Evolutionary conservation across 73 alveolate genomes (phyloP).

Genomic region (Tetrahymena malaccensis): DNA sequence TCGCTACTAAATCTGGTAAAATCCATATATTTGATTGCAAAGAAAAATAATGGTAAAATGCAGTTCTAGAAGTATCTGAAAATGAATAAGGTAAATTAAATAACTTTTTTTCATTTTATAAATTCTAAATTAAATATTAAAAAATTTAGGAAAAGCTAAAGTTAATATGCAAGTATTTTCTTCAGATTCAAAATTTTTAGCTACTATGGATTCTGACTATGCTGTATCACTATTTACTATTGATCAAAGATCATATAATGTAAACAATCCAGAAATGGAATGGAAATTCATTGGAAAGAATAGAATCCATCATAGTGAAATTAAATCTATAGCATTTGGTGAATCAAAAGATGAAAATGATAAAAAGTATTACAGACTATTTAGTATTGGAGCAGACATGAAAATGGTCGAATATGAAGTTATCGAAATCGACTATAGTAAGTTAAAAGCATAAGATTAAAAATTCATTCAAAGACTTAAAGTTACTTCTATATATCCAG

Average conservation of each 20-base stretch:
- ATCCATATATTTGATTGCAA: slow-evolving; percentile 37
- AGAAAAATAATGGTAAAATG: slow-evolving; percentile 26
- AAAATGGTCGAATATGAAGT: slow-evolving; percentile 68
- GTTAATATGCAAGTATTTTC: slow-evolving; percentile 27
- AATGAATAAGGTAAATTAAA: slow-evolving; percentile 34
- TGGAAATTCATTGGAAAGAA: slow-evolving; percentile 71
- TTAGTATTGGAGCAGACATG: slow-evolving; percentile 77
- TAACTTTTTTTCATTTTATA: slow-evolving; percentile 24
- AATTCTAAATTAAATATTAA: slow-evolving; percentile 13
- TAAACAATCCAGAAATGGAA: slow-evolving; percentile 49
- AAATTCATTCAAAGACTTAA: neutral
- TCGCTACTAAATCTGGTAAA: slow-evolving; percentile 65
- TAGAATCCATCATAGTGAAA: slow-evolving; percentile 66
- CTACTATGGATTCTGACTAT: slow-evolving; percentile 65
- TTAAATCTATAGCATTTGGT: slow-evolving; percentile 73
- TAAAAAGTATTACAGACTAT: slow-evolving; percentile 45
- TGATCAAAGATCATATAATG: slow-evolving; percentile 51
- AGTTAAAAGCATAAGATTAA: neutral
- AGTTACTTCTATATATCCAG: neutral
- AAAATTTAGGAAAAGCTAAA: neutral
- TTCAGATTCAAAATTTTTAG: slow-evolving; percentile 54
- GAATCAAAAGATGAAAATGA: slow-evolving; percentile 70
- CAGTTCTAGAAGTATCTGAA: slow-evolving; percentile 23
- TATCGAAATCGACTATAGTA: slow-evolving; percentile 3
- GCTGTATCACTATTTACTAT: slow-evolving; percentile 64